Conservation (phyloP, 148 eudicot species). For the Spergularia bocconei region DNA sequence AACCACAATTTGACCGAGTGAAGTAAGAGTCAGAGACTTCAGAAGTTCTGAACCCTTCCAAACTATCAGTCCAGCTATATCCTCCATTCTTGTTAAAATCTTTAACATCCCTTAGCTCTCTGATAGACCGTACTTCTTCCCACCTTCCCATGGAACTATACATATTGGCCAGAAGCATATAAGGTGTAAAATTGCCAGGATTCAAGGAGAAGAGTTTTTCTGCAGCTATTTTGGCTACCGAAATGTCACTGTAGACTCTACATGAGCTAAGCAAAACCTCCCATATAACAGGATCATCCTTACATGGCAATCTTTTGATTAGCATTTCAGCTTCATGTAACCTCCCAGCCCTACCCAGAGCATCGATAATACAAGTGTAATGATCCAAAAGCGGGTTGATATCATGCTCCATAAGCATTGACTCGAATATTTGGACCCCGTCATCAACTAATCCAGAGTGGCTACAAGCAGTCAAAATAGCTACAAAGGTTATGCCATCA, state of each 20-base stretch:
- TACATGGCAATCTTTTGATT: conserved; percentile 48
- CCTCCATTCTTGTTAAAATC: conserved; percentile 54
- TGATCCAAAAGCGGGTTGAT: conserved; percentile 56
- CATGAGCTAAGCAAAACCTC: conserved; percentile 81
- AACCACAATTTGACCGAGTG: conserved; percentile 19
- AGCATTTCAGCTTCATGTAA: conserved; percentile 58
- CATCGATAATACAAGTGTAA: conserved; percentile 72
- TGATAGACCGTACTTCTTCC: conserved; percentile 61
- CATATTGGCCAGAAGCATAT: conserved; percentile 65
- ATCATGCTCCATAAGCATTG: conserved; percentile 46
- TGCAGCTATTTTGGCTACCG: conserved; percentile 65
- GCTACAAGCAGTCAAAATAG: conserved; percentile 70
- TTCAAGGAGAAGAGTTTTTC: conserved; percentile 50
- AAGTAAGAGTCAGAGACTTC: conserved; percentile 16
- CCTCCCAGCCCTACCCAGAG: conserved; percentile 75
- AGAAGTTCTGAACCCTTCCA: conserved; percentile 16
- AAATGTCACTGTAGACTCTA: conserved; percentile 55
- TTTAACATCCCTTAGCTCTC: conserved; percentile 51
- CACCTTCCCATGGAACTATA: conserved; percentile 71
- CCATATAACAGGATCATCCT: conserved; percentile 67
- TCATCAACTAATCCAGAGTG: conserved; percentile 65
- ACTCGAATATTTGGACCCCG: conserved; percentile 51
- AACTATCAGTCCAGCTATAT: conserved; percentile 52
- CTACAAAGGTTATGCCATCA: conserved; percentile 58
- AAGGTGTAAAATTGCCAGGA: conserved; percentile 56